Conservation (phyloP, 352 stramenopile genomes). For the Pythium periplocum region DNA sequence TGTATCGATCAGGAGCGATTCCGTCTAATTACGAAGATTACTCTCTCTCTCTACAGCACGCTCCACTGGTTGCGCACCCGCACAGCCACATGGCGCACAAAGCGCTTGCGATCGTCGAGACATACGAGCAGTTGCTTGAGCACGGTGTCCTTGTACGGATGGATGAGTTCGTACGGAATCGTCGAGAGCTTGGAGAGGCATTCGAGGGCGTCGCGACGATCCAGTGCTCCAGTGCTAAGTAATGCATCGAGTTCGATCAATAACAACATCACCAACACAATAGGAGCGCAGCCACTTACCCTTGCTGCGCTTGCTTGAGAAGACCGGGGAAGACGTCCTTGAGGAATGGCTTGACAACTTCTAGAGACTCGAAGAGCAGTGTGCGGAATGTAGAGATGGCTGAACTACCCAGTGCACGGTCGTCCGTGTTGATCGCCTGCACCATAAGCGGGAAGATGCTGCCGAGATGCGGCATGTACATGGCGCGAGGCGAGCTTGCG, state of each 20-base stretch:
- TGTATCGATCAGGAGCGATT: not conserved
- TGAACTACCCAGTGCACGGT: constrained; percentile 65
- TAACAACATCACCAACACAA: not conserved
- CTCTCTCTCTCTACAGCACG: constrained; percentile 51
- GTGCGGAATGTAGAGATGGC: constrained; percentile 75
- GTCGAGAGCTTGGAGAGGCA: constrained; percentile 71
- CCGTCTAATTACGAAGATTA: not conserved
- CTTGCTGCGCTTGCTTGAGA: constrained; percentile 75
- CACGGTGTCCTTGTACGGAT: constrained; percentile 84
- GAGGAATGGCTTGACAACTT: constrained; percentile 78
- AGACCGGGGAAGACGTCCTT: constrained; percentile 81
- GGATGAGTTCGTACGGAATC: constrained; percentile 84
- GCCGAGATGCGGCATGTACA: constrained; percentile 66
- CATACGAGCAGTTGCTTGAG: constrained; percentile 67
- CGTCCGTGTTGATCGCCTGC: constrained; percentile 73
- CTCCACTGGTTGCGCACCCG: constrained; percentile 90
- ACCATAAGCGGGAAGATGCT: constrained; percentile 84
- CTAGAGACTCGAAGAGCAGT: constrained; percentile 68
- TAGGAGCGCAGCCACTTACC: constrained; percentile 29
- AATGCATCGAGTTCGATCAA: not conserved
- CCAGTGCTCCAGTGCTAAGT: constrained; percentile 45
- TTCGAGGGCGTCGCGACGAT: constrained; percentile 69
- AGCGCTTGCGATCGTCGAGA: constrained; percentile 84
- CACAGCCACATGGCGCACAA: constrained; percentile 82
- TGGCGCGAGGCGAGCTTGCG: constrained; percentile 72